A percentile compares a stretch with the other conserved stretches of the same genome.
Conservation (phyloP, 306 rosid genomes). For the Arachis stenosperma region DNA sequence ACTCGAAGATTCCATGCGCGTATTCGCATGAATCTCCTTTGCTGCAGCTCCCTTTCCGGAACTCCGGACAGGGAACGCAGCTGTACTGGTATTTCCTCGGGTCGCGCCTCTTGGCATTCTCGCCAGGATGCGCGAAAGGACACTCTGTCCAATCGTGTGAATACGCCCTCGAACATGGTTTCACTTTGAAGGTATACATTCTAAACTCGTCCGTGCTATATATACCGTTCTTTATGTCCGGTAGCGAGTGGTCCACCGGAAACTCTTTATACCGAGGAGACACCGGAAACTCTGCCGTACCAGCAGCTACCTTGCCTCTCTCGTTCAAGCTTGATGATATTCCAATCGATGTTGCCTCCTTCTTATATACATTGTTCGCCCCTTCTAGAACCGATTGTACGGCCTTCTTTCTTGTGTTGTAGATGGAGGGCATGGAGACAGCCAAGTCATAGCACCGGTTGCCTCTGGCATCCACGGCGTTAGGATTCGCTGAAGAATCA, state of each 20-base stretch:
- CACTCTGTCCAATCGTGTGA: conserved; percentile 98
- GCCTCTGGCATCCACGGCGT: conserved; percentile 60
- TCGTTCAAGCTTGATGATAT: conserved; percentile 34
- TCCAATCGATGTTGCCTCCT: too few relatives aligned
- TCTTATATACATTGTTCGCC: conserved; percentile 34
- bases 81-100: conserved; percentile 75
- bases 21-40: conserved; percentile 85
- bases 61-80: conserved; percentile 91
- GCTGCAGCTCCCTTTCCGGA: conserved; percentile 75
- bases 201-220: conserved; percentile 90
- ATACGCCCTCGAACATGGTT: conserved; percentile 94
- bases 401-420: conserved; percentile 49
- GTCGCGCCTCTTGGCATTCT: conserved; percentile 91
- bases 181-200: conserved; percentile 84
- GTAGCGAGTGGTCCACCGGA: conserved; percentile 78
- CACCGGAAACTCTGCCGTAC: conserved; percentile 27
- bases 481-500: conserved; percentile 63
- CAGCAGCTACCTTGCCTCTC: conserved; percentile 36
- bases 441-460: conserved; percentile 60
- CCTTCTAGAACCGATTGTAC: conserved; percentile 58
- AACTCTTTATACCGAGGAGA: conserved; percentile 64
- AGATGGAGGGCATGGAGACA: conserved; percentile 28
- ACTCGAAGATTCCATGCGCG: conserved; percentile 90
- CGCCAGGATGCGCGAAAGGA: conserved; percentile 92
- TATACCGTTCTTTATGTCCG: conserved; percentile 81